Conservation (phyloP, 2,329 filamentous ascomycete genomes). For the Sporothrix mexicana region DNA sequence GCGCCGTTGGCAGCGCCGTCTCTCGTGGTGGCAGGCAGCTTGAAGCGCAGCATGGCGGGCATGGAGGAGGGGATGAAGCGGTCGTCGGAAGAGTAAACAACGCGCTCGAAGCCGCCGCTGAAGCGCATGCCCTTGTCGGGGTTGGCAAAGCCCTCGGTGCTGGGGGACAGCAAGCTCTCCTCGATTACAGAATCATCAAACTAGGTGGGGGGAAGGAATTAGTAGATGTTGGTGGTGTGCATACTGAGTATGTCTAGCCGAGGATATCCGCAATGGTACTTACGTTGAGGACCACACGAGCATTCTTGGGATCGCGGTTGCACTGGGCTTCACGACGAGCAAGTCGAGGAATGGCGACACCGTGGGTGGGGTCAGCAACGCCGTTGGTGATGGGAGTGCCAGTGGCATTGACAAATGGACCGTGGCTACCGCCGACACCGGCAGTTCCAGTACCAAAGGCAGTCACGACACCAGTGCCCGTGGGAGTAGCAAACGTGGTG, state of each 20-base stretch:
- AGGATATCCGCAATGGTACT: not conserved
- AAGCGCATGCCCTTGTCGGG: conserved; percentile 45
- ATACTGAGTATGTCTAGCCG: too few species aligned
- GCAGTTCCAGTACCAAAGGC: not conserved
- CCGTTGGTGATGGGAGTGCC: not conserved
- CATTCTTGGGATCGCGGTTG: not conserved
- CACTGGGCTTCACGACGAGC: not conserved
- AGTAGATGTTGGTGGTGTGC: not conserved
- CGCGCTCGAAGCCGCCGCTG: conserved; percentile 45
- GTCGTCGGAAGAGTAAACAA: conserved; percentile 38
- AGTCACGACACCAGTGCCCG: not conserved
- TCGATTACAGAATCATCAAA: conserved; percentile 38
- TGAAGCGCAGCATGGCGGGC: conserved; percentile 40
- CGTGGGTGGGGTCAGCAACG: not conserved
- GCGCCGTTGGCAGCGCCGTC: conserved; percentile 33
- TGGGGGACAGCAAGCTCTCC: conserved; percentile 16
- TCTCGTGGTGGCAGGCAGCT: conserved; percentile 40
- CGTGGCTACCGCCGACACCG: not conserved
- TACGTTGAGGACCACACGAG: conserved; percentile 6
- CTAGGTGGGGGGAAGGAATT: conserved; percentile 26
- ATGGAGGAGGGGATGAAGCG: conserved; percentile 39
- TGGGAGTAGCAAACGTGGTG: not conserved
- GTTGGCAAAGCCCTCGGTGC: conserved; percentile 35
- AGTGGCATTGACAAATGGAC: conserved; percentile 15
- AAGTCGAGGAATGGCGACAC: too few species aligned